Percentiles rank a stretch among this genome's conserved stretches.
Evolutionary conservation across 2,329 filamentous ascomycete genomes (phyloP).

Genomic region (Claviceps monticola): DNA sequence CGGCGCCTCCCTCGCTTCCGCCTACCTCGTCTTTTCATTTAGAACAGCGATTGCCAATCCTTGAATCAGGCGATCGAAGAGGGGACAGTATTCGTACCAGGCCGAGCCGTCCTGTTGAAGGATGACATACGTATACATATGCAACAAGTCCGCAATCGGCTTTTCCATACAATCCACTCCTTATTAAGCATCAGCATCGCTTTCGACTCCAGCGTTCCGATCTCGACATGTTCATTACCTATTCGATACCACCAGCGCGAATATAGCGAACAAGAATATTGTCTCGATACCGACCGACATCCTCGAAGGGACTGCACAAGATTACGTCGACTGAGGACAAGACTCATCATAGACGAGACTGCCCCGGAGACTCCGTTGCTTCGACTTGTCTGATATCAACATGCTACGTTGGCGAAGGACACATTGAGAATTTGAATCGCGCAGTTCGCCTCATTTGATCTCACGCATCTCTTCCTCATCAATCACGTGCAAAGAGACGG

Average conservation of each 20-base stretch:
- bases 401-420: neutral
- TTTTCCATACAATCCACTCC: neutral
- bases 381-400: neutral
- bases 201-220: neutral
- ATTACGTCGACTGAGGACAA: neutral
- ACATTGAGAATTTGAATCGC: neutral
- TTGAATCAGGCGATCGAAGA: neutral
- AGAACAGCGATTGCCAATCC: neutral
- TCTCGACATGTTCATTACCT: neutral
- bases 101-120: neutral
- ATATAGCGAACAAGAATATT: neutral
- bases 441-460: too few relatives aligned
- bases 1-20: neutral
- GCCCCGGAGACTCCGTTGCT: neutral
- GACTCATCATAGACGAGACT: neutral
- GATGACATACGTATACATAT: neutral
- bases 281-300: neutral
- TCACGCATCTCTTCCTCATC: neutral
- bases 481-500: slow-evolving; percentile 1
- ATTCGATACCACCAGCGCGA: neutral
- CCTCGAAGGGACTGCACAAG: neutral
- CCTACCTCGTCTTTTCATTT: neutral
- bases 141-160: neutral
- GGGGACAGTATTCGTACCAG: neutral
- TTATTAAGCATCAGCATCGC: neutral